Base-by-base conservation (phyloP, 1,139 yeast species). In the Nakaseomyces kungkrabaensis region DNA sequence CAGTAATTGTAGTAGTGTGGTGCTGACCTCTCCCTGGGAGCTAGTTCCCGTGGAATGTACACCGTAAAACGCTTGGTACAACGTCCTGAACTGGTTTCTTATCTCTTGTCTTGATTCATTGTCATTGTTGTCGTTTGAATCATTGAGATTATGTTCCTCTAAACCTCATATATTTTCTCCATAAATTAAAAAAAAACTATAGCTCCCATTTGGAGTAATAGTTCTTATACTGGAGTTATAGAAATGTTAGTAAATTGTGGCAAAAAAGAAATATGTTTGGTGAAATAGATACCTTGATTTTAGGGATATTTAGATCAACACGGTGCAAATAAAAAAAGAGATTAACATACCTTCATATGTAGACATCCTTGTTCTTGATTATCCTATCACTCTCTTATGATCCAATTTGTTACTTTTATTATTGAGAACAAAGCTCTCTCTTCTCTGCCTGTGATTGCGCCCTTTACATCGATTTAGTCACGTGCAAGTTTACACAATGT, bases 1-100 rank as follows among this genome's bases (percentile, higher is more conserved):
- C 3, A 60, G 53, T 10, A 66, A 50, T 48, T 62, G 63, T 41
- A 63, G 55, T 3, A 61, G 43, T 4, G 48, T 59, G 44, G 26
- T 57, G 45, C 46, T 34, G 10, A 31, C 49, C 6, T 34, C 33
- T 22, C 58, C 56, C 34, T 54, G 47, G 25, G 54, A 50, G 17
- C 53, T 55, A 11, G 50, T 51, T 7, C 56, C 59, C 10, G 51
- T 54, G 9, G 59, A 32, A 29, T 58, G 33, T 11, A 54, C 46
- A 24, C 55, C 56, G 25, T 57, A 58, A 24, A 62, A 47, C 25
- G 51, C 55, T 32, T 59, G 61, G 25, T 58, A 49, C 40, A 59
- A 54, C 25, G 55, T 37, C 45, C 64, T 54, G 27, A 51, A 41
- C 17, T 57, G 56, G 46, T 59, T 50, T 46, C 59, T 54, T n/a